These are phyloP conservation scores for Hanseniaspora gamundiae DNA, from an alignment of 1,139 yeast genomes.

Conservation along the genomic window DNA sequence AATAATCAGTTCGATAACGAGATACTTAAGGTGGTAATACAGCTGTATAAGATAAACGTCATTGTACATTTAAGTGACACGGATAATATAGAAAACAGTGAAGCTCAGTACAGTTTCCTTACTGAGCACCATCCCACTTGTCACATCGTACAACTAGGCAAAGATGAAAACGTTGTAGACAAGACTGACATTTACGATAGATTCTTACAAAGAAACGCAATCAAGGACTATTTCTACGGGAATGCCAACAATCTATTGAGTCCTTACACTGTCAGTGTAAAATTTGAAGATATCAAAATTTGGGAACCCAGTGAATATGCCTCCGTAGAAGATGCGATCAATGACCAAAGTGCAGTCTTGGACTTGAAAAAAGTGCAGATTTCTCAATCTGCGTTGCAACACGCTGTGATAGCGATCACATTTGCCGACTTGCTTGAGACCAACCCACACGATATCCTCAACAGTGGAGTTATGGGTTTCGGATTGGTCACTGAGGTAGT, in stretches of 20 bases:
- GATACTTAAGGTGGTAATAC: background rate
- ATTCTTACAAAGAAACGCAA: conserved; percentile 59
- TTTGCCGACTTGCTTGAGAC: conserved; percentile 36
- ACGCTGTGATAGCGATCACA: conserved; percentile 61
- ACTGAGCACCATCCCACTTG: background rate
- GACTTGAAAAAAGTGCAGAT: conserved; percentile 16
- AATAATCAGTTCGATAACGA: conserved; percentile 8
- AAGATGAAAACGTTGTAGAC: conserved; percentile 36
- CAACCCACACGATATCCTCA: conserved; percentile 37
- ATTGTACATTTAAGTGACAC: conserved; percentile 19
- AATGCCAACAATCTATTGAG: conserved; percentile 46
- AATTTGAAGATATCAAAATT: conserved; percentile 36
- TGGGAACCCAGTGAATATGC: conserved; percentile 31
- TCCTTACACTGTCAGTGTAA: conserved; percentile 58
- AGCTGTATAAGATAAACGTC: conserved; percentile 33
- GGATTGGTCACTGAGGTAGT: conserved; percentile 43
- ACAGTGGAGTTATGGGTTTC: conserved; percentile 56
- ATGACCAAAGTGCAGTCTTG: conserved; percentile 3
- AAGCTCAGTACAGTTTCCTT: background rate
- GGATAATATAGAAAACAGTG: background rate
- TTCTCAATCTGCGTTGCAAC: conserved; percentile 36
- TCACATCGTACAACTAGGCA: background rate
- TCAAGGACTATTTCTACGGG: conserved; percentile 87
- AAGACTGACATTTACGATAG: conserved; percentile 60
- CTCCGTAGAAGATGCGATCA: conserved; percentile 7